phyloP scores from a whole-genome alignment of 495 filamentous ascomycete species.

The Cryomyces minteri region DNA sequence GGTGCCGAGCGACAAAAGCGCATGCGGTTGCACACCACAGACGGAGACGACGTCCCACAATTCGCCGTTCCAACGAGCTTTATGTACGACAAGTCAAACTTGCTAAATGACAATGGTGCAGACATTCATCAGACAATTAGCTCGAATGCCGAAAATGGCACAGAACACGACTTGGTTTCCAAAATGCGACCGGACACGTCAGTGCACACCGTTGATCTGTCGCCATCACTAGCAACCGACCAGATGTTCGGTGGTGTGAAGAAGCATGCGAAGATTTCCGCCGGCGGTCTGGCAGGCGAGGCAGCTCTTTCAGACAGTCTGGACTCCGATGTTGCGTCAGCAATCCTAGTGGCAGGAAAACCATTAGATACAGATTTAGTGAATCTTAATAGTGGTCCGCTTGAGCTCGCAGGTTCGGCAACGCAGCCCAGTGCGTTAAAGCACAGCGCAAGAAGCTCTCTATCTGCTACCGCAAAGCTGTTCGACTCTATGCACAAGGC shows the following conservation, averaged over 20 bases:
- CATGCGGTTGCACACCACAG: slow-evolving; percentile 36
- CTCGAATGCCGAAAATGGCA: background rate
- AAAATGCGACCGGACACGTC: too few relatives aligned
- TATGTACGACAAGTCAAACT: background rate
- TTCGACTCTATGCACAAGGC: slow-evolving; percentile 42
- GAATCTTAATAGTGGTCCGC: too few relatives aligned
- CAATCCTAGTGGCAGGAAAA: background rate
- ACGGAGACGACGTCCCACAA: slow-evolving; percentile 47
- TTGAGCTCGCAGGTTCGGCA: too few relatives aligned
- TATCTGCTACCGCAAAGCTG: slow-evolving; percentile 49
- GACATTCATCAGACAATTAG: background rate
- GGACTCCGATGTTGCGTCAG: background rate
- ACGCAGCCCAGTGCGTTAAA: too few relatives aligned
- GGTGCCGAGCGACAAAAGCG: slow-evolving; percentile 51
- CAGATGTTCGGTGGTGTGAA: too few relatives aligned
- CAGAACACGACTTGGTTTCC: too few relatives aligned
- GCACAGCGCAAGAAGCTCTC: slow-evolving; percentile 24
- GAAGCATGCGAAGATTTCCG: background rate
- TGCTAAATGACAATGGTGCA: background rate
- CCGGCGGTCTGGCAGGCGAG: background rate
- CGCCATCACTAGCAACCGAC: too few relatives aligned
- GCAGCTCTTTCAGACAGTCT: background rate
- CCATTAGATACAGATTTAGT: too few relatives aligned
- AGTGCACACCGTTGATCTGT: too few relatives aligned
- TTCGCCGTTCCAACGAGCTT: slow-evolving; percentile 29